Conservation (phyloP, 139 green algal species). For the Chlorella sorokiniana region DNA sequence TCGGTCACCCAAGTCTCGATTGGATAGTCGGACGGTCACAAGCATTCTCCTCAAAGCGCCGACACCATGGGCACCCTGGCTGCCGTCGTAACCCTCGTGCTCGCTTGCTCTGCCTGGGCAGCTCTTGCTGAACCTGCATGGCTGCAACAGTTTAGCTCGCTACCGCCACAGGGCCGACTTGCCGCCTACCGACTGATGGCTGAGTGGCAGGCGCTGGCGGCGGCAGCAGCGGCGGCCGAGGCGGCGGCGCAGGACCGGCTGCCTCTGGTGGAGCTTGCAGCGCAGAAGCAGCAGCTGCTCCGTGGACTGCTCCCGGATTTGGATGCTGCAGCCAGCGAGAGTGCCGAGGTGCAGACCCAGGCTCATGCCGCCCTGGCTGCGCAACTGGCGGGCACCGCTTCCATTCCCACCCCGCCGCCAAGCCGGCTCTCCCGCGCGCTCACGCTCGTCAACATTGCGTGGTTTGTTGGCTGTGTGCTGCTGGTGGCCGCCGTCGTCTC, state of each 20-base stretch:
- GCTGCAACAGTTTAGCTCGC: background rate
- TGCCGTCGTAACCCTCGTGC: too few relatives aligned
- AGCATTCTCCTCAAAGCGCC: too few relatives aligned
- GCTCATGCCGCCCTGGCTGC: background rate
- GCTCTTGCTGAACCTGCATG: background rate
- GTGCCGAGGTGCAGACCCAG: background rate
- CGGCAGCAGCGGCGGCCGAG: background rate
- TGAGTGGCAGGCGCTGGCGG: background rate
- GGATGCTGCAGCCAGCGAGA: background rate
- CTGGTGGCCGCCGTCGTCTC: background rate
- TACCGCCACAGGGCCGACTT: background rate
- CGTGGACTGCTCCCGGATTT: background rate
- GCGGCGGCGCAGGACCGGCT: background rate
- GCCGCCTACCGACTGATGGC: background rate
- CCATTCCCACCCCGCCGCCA: too few relatives aligned
- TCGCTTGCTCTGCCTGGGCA: background rate
- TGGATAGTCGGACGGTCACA: too few relatives aligned
- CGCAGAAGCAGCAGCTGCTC: background rate
- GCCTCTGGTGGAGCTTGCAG: background rate
- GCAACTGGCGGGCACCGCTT: too few relatives aligned
- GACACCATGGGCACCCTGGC: too few relatives aligned
- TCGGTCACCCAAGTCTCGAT: too few relatives aligned
- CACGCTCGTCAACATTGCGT: slow-evolving; percentile 4
- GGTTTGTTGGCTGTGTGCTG: slow-evolving; percentile 14
- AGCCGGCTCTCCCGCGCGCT: background rate